Base-by-base conservation (phyloP, 208 protist species). In the Trypanosoma caninum region DNA sequence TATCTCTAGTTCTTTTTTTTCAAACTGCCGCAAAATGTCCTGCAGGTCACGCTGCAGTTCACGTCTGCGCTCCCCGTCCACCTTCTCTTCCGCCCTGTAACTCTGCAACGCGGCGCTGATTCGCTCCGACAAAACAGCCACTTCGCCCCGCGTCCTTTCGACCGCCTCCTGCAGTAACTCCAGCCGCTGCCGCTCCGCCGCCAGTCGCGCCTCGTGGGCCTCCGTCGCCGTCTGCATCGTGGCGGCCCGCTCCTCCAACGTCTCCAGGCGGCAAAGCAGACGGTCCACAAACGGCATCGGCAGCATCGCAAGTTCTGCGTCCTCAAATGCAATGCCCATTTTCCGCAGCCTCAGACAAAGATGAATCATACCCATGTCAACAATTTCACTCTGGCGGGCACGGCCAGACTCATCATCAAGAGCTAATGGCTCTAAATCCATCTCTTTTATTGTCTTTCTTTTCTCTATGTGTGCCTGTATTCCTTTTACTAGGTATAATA, bases 1-100 rank as follows among this genome's bases (percentile, higher is more conserved):
- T 22, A 80, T 61, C 53, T 89, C 76, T 5, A 84, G 55, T 65
- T 93, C 82, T 10, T 76, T 72, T 38, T 79, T 81, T 37, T 93
- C 86, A 16, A 75, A 74, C 57, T 93, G 82, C 1, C 86, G 69
- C 11, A 63, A 65, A 14, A 88, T 35, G 45, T 89, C 86, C 2
- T 73, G 52, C 4, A 88, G 38, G 23, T 89, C 82, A 1, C 72
- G 68, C 16, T 79, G 72, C 9, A 73, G 78, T 55, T 90, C 67
- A 37, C 78, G 76, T 16, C 38, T 50, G 3, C 38, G 51, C 56
- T 72, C 72, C n/a, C 60, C 58, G 33, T 72, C 71, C 30, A 82
- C 53, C 50, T 79, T 48, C 42, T 87, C 53, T 28, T 82, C 63
- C 2, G 69, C 33, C 13, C 65, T 65, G 45, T 85, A 84, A 20